Base-by-base conservation (phyloP, 352 stramenopile species). In the Globisporangium spiculum region DNA sequence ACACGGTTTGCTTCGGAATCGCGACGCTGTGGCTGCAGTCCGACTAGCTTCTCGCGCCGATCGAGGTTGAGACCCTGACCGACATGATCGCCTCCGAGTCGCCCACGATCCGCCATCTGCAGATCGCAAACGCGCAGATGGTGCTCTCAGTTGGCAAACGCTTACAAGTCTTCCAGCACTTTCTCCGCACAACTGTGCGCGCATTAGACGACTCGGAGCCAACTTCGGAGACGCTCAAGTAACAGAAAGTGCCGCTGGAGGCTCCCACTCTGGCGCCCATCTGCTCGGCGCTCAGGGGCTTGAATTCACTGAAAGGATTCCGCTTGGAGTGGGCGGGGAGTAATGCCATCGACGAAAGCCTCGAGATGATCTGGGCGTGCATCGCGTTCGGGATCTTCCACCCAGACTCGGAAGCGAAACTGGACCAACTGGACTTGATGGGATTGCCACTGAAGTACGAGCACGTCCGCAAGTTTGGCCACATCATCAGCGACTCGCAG, bases 381-480 rank as follows among this genome's bases (percentile, higher is more conserved):
- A 77, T 87, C 59, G 78, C 72, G 41, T 65, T 78, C 41, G 77
- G 67, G 20, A 68, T 80, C 0, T 83, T 87, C 65, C 79, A 87
- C 34, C 67, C 64, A 0, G 76, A 84, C 56, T 79, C 76, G 4
- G 52, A 62, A 2, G 74, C 62, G 1, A 63, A 61, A 24, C 63
- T 86, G 3, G 46, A 66, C 18, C 67, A 74, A 44, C 67, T 81
- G 32, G 69, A 75, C 34, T 56, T 79, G n/a, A 72, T 72, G n/a
- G 71, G 70, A 7, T 67, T 81, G 24, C 66, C 72, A n/a, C 53
- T 83, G 0, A 59, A 64, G 24, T 27, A 1, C 0, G 2, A 64
- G 20, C 27, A 32, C 27, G 4, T 32, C 27, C 3, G 27, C 3
- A 32, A 32, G 27, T 32, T 32, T 32, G 27, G 27, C 27, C 3